Evolutionary conservation across 768 basidiomycete genomes (phyloP), one percentile per base, ranked within the genome.

Genomic region (Boletellus sp.): DNA sequence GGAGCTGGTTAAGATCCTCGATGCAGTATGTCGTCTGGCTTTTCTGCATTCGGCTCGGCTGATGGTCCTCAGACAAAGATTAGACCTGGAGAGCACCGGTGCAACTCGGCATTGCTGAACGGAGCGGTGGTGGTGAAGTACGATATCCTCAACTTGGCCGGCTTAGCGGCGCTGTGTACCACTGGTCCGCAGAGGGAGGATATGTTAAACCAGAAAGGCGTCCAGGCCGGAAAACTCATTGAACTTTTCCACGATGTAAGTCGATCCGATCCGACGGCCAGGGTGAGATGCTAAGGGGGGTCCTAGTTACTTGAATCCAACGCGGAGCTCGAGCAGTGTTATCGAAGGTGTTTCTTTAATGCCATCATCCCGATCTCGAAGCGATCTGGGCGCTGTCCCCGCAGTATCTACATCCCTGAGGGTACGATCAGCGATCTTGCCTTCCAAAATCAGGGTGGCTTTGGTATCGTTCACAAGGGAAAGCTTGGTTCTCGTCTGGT

Each of bases 201-300:
- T 23, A 48, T 63, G 26, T 49, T 47, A 43, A 35, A 32, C 6
- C 41, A 38, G 16, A 16, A 32, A 11, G 43, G 37, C n/a, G 7
- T 3, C 15, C 20, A 55, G 8, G 53, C 23, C 12, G 39, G 51
- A 28, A 31, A 43, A n/a, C 47, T 67, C 7, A 20, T 56, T 3
- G 67, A 63, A 5, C 44, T 67, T 41, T 54, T 67, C n/a, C 55
- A 67, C 33, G 24, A 35, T 13, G 65, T 67, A 45, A 47, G 65
- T 55, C 24, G 10, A 42, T 22, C 17, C 7, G n/a, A 24, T 9
- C 10, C 16, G 31, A 3, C 35, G 20, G 17, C 22, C 26, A n/a
- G 13, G 35, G 26, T 24, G 36, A 38, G 17, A 45, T 17, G 16
- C 42, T 58, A 38, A 62, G 26, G n/a, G 6, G 15, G n/a, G 1